phyloP scores from a whole-genome alignment of 73 alveolate genomes.

The Paramecium caudatum region DNA sequence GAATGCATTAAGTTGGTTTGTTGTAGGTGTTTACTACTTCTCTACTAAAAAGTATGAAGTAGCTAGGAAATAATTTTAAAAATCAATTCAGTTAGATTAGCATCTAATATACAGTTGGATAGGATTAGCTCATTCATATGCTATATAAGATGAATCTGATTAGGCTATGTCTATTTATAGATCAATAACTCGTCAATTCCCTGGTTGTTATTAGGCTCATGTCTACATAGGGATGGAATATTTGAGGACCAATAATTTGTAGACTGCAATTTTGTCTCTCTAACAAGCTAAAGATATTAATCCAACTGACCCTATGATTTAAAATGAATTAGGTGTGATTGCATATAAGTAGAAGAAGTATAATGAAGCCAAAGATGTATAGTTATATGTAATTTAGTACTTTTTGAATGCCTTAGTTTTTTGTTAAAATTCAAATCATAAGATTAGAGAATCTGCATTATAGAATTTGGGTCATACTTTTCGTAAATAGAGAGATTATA shows the following conservation, averaged over 20 bases:
- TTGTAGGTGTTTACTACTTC: conserved; percentile 97
- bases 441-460: conserved; percentile 90
- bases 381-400: neutral
- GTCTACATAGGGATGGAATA: conserved; percentile 99
- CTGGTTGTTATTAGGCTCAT: conserved; percentile 97
- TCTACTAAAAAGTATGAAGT: conserved; percentile 96
- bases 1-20: conserved; percentile 97
- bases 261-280: conserved; percentile 96
- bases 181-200: conserved; percentile 97
- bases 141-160: conserved; percentile 98
- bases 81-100: conserved; percentile 95
- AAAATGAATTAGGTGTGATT: conserved; percentile 98
- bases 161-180: conserved; percentile 98
- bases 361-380: conserved; percentile 88
- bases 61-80: conserved; percentile 95
- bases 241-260: conserved; percentile 94
- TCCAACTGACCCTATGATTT: conserved; percentile 95
- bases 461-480: conserved; percentile 95
- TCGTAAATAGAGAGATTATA: conserved; percentile 88
- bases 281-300: conserved; percentile 92
- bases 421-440: conserved; percentile 92
- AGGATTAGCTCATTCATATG: conserved; percentile 98
- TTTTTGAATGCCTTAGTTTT: conserved; percentile 88
- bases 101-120: conserved; percentile 98
- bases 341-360: conserved; percentile 89